Conservation (phyloP, 305 asterid genomes). For the Fraxinus sp. region DNA sequence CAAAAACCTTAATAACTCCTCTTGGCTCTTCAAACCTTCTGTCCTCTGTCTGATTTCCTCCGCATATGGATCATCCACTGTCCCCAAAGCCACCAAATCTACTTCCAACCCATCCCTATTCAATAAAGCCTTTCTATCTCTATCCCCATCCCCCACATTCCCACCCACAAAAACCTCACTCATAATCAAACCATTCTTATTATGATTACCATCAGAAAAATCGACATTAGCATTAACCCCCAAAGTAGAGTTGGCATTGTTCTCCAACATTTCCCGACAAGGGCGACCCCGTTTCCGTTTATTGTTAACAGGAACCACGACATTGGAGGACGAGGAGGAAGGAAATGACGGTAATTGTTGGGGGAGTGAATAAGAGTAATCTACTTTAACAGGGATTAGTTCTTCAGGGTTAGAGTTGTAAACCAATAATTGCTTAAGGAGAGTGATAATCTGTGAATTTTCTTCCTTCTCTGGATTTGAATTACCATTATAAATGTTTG, state of each 20-base stretch:
- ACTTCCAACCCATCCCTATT: conserved; percentile 61
- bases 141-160: conserved; percentile 44
- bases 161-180: conserved; percentile 30
- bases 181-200: conserved; percentile 17
- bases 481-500: neutral
- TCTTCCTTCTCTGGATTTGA: conserved; percentile 46
- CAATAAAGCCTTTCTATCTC: conserved; percentile 28
- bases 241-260: neutral
- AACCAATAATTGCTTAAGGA: conserved; percentile 54
- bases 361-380: conserved; percentile 37
- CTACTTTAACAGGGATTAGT: conserved; percentile 50
- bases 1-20: conserved; percentile 55
- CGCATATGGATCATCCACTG: conserved; percentile 54
- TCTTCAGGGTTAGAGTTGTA: conserved; percentile 37
- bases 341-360: conserved; percentile 17
- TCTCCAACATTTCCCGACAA: conserved; percentile 24
- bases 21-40: conserved; percentile 47
- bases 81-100: conserved; percentile 55
- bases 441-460: conserved; percentile 35
- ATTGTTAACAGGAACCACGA: conserved; percentile 22
- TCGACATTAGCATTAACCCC: conserved; percentile 22
- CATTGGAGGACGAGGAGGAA: conserved; percentile 24
- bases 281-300: conserved; percentile 70
- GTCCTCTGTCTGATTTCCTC: conserved; percentile 56
- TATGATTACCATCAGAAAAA: conserved; percentile 11